Evolutionary conservation across 1,284 basidiomycete species (phyloP).

Genomic region (Rhodotorula sp.): DNA sequence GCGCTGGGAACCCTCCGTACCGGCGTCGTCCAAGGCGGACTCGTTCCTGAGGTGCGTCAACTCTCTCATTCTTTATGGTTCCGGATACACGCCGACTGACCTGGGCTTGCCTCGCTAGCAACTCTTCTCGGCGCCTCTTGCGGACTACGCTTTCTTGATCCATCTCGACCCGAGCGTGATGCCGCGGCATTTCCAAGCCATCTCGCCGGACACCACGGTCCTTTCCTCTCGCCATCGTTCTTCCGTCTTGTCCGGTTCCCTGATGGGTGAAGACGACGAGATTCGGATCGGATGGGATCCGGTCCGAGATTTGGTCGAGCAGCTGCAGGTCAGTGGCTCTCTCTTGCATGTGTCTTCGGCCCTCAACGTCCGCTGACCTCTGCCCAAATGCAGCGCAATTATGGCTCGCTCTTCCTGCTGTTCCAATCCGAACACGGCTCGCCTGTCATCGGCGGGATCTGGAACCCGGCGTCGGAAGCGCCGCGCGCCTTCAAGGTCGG

Average conservation of each 20-base stretch:
- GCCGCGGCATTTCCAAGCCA: conserved; percentile 64
- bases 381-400: conserved; percentile 54
- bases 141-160: conserved; percentile 83
- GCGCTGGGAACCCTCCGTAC: conserved; percentile 55
- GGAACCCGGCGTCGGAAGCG: conserved; percentile 65
- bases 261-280: conserved; percentile 42
- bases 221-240: conserved; percentile 51
- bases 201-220: conserved; percentile 51
- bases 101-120: conserved; percentile 53
- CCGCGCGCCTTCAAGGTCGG: conserved; percentile 72
- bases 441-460: conserved; percentile 72
- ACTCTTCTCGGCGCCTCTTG: conserved; percentile 77
- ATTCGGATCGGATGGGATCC: conserved; percentile 77
- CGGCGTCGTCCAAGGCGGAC: conserved; percentile 48
- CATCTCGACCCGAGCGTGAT: conserved; percentile 65
- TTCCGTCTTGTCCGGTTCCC: conserved; percentile 46
- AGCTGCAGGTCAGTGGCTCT: conserved; percentile 62
- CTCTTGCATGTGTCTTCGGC: not conserved
- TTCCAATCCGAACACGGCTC: conserved; percentile 87
- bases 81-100: conserved; percentile 4
- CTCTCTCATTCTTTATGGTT: not conserved
- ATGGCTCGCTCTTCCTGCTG: conserved; percentile 69
- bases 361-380: not conserved
- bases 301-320: conserved; percentile 63
- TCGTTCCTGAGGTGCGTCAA: conserved; percentile 58